Percentiles rank a stretch among this genome's conserved stretches.
These are phyloP conservation scores for Neoboletus brunneissimus DNA, from an alignment of 768 basidiomycete genomes.

Conservation along the genomic window DNA sequence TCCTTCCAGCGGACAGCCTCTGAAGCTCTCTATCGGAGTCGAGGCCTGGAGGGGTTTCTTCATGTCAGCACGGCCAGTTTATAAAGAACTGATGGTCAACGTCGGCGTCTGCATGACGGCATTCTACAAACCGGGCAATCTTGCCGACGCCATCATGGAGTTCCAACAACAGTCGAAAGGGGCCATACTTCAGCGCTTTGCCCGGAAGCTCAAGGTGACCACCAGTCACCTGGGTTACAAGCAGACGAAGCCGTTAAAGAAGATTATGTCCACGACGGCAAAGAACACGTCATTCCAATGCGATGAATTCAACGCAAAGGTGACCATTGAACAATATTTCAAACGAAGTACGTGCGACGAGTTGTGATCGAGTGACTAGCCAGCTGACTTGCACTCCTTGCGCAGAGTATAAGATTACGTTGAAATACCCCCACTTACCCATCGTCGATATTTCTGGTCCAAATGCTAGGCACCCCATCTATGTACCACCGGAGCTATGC, in stretches of 20 bases:
- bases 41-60: constrained; percentile 50
- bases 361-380: neutral
- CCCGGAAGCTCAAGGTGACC: constrained; percentile 54
- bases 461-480: constrained; percentile 31
- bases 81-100: constrained; percentile 51
- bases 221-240: constrained; percentile 56
- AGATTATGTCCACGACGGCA: constrained; percentile 40
- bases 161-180: constrained; percentile 43
- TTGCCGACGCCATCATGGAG: constrained; percentile 54
- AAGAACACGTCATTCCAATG: constrained; percentile 51
- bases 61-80: constrained; percentile 48
- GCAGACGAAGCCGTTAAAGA: constrained; percentile 45
- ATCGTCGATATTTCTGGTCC: constrained; percentile 52
- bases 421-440: constrained; percentile 50
- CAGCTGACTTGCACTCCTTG: constrained; percentile 4
- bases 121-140: constrained; percentile 57
- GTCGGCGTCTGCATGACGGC: constrained; percentile 54
- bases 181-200: constrained; percentile 47
- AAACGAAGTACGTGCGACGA: constrained; percentile 44
- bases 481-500: constrained; percentile 71
- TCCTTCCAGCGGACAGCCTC: constrained; percentile 25
- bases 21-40: constrained; percentile 36
- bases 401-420: constrained; percentile 55
- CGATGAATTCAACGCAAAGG: constrained; percentile 48
- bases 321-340: constrained; percentile 68